phyloP scores from a whole-genome alignment of 495 filamentous ascomycete species.

The Aspergillus coremiiformis region DNA sequence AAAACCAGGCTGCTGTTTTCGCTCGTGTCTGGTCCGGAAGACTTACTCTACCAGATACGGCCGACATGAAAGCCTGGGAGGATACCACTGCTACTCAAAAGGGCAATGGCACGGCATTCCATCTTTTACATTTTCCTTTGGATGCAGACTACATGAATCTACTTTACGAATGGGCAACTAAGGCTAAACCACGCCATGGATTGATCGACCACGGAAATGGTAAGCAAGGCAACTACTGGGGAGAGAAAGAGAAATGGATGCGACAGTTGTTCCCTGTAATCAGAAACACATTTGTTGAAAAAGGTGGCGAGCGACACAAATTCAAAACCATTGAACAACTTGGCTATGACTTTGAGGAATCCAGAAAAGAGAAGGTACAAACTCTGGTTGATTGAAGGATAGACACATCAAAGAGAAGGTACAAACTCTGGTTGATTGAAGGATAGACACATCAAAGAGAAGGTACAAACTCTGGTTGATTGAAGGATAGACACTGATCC shows the following conservation, averaged over 20 bases:
- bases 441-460: conserved; percentile 1
- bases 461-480: conserved; percentile 11
- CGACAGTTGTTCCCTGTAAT: conserved; percentile 48
- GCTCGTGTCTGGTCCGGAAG: conserved; percentile 66
- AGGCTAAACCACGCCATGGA: conserved; percentile 33
- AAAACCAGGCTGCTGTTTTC: conserved; percentile 72
- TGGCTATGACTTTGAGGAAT: conserved; percentile 51
- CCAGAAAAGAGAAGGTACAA: conserved; percentile 20
- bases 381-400: conserved; percentile 3
- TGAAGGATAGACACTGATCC: neutral
- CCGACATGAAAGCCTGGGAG: conserved; percentile 65
- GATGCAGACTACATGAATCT: conserved; percentile 76
- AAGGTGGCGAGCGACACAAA: conserved; percentile 34
- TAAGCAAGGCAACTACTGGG: conserved; percentile 63
- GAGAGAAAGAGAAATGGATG: conserved; percentile 56
- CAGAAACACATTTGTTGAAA: conserved; percentile 44
- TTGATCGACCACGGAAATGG: conserved; percentile 45
- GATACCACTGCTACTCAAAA: conserved; percentile 25
- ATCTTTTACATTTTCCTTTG: conserved; percentile 60
- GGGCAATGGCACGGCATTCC: conserved; percentile 50
- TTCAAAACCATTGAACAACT: conserved; percentile 49
- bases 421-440: conserved; percentile 6
- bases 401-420: conserved; percentile 8
- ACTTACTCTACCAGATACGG: conserved; percentile 51
- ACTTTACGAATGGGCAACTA: conserved; percentile 52